Evolutionary conservation across 2,329 filamentous ascomycete species (phyloP).

Genomic region (Phyllosticta citrichinensis): DNA sequence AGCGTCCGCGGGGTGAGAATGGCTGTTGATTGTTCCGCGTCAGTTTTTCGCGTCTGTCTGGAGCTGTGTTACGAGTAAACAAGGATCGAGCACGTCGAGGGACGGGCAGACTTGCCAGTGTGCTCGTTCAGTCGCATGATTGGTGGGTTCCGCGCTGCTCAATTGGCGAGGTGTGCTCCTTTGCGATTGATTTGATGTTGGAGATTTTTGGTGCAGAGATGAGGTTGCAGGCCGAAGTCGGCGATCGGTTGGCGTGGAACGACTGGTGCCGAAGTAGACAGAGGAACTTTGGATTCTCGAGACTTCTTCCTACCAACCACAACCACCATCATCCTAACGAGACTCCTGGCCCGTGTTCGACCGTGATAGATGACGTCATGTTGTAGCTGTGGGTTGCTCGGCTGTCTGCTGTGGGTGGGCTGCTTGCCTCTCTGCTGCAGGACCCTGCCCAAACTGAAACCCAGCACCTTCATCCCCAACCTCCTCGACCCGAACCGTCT

Average conservation of each 20-base stretch:
- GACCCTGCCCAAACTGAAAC: background rate
- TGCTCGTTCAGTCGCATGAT: conserved; percentile 35
- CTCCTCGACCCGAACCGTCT: background rate
- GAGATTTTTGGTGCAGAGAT: background rate
- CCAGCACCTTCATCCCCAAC: background rate
- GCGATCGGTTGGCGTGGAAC: background rate
- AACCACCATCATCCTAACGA: background rate
- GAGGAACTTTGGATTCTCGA: background rate
- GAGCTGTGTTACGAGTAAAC: background rate
- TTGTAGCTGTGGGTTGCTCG: background rate
- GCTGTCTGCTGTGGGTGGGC: too few species aligned
- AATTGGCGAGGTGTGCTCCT: background rate
- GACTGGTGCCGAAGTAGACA: too few species aligned
- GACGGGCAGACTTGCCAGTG: conserved; percentile 18
- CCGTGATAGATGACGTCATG: conserved; percentile 7
- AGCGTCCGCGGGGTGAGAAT: conserved; percentile 56
- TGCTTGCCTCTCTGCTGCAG: background rate
- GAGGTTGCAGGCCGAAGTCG: background rate
- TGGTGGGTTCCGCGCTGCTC: background rate
- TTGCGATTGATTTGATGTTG: background rate
- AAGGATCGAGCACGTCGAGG: background rate
- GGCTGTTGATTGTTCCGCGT: conserved; percentile 37
- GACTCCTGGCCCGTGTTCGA: background rate
- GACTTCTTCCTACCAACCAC: background rate
- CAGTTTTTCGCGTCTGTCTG: background rate